Base-by-base conservation (phyloP, 257 asterid genomes). In the Cynanchum wilfordii region DNA sequence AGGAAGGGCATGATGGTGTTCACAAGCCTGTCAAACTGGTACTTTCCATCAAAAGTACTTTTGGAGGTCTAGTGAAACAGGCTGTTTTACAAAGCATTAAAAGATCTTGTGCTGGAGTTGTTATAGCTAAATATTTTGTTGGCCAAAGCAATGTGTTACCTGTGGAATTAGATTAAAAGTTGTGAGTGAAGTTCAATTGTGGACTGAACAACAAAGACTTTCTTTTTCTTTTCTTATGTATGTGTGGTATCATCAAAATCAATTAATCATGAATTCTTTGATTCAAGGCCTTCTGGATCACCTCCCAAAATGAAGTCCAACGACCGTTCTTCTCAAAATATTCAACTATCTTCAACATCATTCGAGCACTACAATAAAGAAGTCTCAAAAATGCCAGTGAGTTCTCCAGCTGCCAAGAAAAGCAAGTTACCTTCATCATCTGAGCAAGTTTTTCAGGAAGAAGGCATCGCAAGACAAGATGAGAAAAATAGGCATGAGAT, bases 381-480 rank as follows among this genome's bases (percentile, higher is more conserved):
- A 79, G 88, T 77, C 83, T 63, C 51, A 55, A 76, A 71, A 72
- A 82, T 65, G 79, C 78, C 86, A 29, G 52, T 72, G 81, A 81
- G 74, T 75, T 78, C 78, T 69, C 95, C 89, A 38, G 86, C 82
- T 75, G 79, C 88, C 75, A 91, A 89, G 76, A 88, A 86, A 83
- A 79, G 87, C 87, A 91, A 85, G 84, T 81, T 85, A 73, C 97
- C 97, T 68, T 70, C 91, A 72, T 75, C 91, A 76, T 68, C 87
- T 3, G 83, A 82, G 77, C 84, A 75, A 77, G 76, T 27, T 57
- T 72, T 81, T 77, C 84, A 78, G 52, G 93, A 83, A 51, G 82
- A 86, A 71, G 76, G 81, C 74, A 79, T 81, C 71, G 54, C 84
- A 76, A 69, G 70, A 7, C 80, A 82, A 66, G 87, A 79, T 42